Percentiles rank a stretch among this genome's conserved stretches.
Evolutionary conservation across 23 red algal species (phyloP).

Genomic region (Agarophyton chilense): DNA sequence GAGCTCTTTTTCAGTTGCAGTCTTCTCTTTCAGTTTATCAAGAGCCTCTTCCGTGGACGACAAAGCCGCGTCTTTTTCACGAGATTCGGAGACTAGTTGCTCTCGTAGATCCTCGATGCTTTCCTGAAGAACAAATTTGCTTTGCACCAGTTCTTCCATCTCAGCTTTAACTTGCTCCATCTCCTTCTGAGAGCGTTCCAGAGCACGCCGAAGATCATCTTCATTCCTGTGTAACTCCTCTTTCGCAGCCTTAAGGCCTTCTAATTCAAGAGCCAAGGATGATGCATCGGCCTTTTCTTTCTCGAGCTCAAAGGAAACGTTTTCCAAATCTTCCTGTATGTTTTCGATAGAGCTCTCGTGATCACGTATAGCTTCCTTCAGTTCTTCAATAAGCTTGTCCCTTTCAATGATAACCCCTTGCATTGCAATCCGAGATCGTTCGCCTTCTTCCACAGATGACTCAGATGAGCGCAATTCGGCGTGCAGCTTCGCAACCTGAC

Average conservation of each 20-base stretch:
- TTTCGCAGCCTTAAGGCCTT: neutral
- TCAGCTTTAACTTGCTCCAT: neutral
- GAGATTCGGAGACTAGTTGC: neutral
- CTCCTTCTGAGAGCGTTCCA: neutral
- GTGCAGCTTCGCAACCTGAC: slow-evolving; percentile 3
- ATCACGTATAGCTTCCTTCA: neutral
- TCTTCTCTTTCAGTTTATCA: neutral
- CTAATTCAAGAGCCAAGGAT: neutral
- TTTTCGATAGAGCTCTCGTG: neutral
- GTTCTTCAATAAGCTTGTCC: slow-evolving; percentile 12
- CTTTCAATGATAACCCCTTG: slow-evolving; percentile 5
- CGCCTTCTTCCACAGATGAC: neutral
- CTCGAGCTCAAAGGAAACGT: neutral
- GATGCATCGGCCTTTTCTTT: neutral
- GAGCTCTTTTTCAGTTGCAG: neutral
- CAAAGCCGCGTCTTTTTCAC: neutral
- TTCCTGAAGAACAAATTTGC: neutral
- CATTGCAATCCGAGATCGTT: neutral
- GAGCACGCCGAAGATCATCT: neutral
- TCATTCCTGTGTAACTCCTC: neutral
- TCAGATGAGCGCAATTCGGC: slow-evolving; percentile 1
- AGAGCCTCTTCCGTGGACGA: neutral
- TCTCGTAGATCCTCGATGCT: neutral
- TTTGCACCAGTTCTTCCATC: slow-evolving; percentile 4
- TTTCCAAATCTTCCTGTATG: neutral